These are phyloP conservation scores for Aureobasidium namibiae DNA, from an alignment of 2,329 filamentous ascomycete genomes.

Conservation along the genomic window DNA sequence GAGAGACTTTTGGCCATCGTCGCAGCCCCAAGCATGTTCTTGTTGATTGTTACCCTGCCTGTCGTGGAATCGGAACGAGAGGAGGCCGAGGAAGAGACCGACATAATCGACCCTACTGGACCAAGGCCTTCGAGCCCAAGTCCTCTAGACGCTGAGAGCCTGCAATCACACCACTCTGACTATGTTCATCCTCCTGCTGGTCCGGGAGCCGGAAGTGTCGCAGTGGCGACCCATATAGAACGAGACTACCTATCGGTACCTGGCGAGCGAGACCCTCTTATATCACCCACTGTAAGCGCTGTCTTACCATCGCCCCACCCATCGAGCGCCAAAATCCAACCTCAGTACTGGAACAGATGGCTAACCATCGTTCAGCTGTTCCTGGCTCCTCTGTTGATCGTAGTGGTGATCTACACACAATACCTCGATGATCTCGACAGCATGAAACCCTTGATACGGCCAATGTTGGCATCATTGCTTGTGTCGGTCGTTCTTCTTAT, in stretches of 20 bases:
- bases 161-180: background rate
- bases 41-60: constrained; percentile 82
- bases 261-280: background rate
- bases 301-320: background rate
- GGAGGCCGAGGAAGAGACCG: constrained; percentile 26
- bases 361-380: constrained; percentile 78
- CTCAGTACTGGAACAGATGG: constrained; percentile 79
- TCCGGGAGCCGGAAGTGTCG: constrained; percentile 8
- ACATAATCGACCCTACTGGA: background rate
- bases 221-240: constrained; percentile 14
- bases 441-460: constrained; percentile 15
- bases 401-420: constrained; percentile 52
- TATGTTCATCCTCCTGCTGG: background rate
- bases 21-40: constrained; percentile 81
- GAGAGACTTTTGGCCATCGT: constrained; percentile 74
- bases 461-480: constrained; percentile 34
- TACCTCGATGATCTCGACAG: constrained; percentile 15
- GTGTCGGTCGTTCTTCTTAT: constrained; percentile 59
- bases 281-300: background rate
- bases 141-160: background rate
- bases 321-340: constrained; percentile 10
- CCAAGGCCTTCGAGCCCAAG: background rate
- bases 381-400: constrained; percentile 75
- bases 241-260: constrained; percentile 12
- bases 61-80: constrained; percentile 68